These are phyloP conservation scores for Ophiostoma fasciatum DNA, from an alignment of 2,329 filamentous ascomycete genomes.

Conservation along the genomic window DNA sequence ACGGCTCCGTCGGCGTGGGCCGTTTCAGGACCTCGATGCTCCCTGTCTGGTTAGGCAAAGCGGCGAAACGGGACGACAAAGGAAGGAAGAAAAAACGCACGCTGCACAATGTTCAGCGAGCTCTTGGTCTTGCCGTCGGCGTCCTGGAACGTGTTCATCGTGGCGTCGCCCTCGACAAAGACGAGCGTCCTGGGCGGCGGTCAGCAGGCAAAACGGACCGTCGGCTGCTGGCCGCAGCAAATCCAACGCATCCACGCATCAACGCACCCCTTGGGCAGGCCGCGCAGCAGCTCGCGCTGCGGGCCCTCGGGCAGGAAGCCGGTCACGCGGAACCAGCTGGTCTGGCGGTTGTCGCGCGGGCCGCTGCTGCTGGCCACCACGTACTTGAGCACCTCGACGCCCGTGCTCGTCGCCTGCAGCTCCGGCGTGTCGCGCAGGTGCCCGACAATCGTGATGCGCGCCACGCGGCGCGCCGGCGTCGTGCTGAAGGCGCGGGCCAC, in stretches of 20 bases:
- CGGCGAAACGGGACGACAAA: too few relatives aligned
- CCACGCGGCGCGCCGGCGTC: conserved; percentile 47
- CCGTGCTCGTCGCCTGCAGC: conserved; percentile 51
- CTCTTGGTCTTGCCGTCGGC: conserved; percentile 52
- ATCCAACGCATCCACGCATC: too few relatives aligned
- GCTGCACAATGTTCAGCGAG: conserved; percentile 58
- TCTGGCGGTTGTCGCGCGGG: conserved; percentile 52
- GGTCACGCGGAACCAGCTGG: conserved; percentile 73
- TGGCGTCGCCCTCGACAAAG: conserved; percentile 70
- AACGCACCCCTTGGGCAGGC: conserved; percentile 72
- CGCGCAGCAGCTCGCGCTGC: conserved; percentile 55
- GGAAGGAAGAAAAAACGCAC: too few relatives aligned
- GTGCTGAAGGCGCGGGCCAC: conserved; percentile 60
- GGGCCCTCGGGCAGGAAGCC: conserved; percentile 55
- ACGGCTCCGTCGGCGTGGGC: conserved; percentile 15
- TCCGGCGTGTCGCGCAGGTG: conserved; percentile 72
- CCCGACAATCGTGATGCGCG: conserved; percentile 76
- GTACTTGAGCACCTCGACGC: conserved; percentile 64
- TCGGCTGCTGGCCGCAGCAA: too few relatives aligned
- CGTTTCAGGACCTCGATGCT: conserved; percentile 31
- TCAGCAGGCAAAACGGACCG: too few relatives aligned
- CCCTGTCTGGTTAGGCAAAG: conserved; percentile 17
- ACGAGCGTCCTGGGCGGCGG: conserved; percentile 51
- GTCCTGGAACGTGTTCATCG: conserved; percentile 52
- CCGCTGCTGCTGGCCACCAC: conserved; percentile 57